Evolutionary conservation across 2,329 filamentous ascomycete genomes (phyloP), one percentile per base, ranked within the genome.

Genomic region (Talaromyces sp.): DNA sequence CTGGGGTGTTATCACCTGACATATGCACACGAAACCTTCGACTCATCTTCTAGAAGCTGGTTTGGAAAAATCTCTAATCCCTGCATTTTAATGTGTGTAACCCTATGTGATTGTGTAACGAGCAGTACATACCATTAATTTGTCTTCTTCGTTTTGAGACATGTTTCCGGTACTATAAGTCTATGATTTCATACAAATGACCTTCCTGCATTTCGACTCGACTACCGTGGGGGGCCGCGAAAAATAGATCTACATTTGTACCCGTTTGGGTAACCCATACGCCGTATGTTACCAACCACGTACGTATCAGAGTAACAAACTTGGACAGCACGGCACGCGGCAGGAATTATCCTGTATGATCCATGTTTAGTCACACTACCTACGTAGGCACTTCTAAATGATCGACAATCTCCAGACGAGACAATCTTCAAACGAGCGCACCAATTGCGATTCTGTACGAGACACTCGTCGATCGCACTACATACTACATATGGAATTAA

Each of bases 11-110:
- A 54, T 54, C 50, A 54, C 50, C 31, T 37, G 52, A 56, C 45
- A 58, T 22, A 35, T 33, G 35, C 54, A 57, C n/a, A 41, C 54
- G 49, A n/a, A 33, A 54, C 27, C 8, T 56, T 56, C 33, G 33
- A 56, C 33, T 56, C 31, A 56, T 41, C 41, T 62, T 62, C 60
- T 62, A 54, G 47, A 62, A 62, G 52, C 33, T 39, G 31, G 52
- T 13, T 15, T 39, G 52, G 52, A 56, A 25, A 37, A 56, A 54
- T 54, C 35, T 54, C 25, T 54, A 33, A 54, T 43, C 60, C 60
- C 35, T 61, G 45, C 45, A 31, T 31, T 31, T 5, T 31, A 6
- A 6, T 31, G 27, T 31, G 5, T 37, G 50, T 54, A 35, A 54
- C 52, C 31, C 31, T 35, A 33, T 39, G 52, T 56, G 52, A 56